These are phyloP conservation scores for Pseudogymnoascus sp. DNA, from an alignment of 2,329 filamentous ascomycete species.

Conservation along the genomic window DNA sequence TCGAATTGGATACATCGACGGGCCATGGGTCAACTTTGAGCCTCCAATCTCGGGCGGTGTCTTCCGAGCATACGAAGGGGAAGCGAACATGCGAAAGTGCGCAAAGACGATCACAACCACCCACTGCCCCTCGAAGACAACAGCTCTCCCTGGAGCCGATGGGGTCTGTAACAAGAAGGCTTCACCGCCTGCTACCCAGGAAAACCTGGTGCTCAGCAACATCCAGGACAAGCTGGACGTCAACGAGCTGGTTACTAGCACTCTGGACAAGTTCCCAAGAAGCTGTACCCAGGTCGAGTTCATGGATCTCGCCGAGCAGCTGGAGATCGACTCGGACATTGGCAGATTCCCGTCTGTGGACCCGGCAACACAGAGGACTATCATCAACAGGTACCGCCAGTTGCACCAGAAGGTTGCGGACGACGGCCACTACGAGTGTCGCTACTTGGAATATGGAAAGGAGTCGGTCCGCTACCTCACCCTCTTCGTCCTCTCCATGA, in stretches of 20 bases:
- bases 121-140: neutral
- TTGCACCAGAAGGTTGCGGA: slow-evolving; percentile 48
- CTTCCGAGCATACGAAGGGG: slow-evolving; percentile 48
- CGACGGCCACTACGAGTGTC: slow-evolving; percentile 50
- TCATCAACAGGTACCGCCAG: slow-evolving; percentile 45
- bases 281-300: neutral
- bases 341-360: slow-evolving; percentile 45
- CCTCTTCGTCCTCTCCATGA: slow-evolving; percentile 42
- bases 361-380: slow-evolving; percentile 43
- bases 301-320: neutral
- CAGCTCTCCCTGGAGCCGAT: neutral
- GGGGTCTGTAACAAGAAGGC: neutral
- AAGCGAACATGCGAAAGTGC: slow-evolving; percentile 22
- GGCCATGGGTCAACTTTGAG: slow-evolving; percentile 76
- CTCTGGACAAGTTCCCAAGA: neutral
- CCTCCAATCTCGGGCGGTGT: slow-evolving; percentile 86
- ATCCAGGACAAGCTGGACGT: neutral
- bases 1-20: slow-evolving; percentile 73
- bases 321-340: slow-evolving; percentile 40
- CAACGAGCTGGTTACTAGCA: neutral
- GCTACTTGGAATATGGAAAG: slow-evolving; percentile 48
- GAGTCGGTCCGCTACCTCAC: slow-evolving; percentile 46
- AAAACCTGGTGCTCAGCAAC: neutral
- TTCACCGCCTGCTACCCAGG: neutral
- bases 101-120: neutral